Base-by-base conservation (phyloP, 2,329 filamentous ascomycete genomes). In the Nectriaceae sp. region DNA sequence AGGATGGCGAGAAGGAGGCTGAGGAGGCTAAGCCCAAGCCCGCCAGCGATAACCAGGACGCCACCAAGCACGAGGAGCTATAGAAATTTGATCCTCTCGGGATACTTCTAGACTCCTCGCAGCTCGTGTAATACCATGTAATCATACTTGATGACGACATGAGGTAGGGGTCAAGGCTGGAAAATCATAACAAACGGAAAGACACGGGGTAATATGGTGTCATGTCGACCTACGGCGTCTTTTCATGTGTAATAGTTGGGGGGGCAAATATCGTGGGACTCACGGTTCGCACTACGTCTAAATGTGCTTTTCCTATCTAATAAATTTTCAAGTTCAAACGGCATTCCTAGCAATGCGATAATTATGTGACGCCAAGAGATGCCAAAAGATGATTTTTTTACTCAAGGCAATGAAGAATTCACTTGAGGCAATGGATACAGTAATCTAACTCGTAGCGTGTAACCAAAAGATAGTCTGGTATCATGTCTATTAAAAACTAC, bases 11-110 rank as follows among this genome's bases (percentile, higher is more conserved):
- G 67, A 79, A 76, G 60, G 82, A 82, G 65, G 72, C 76, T 13
- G 78, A 81, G 61, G 73, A 73, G 56, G 73, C 70, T 56, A 71
- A 75, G 58, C 77, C 82, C 36, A 85, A 84, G 72, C 83, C 83
- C 26, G 83, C 80, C 2, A 85, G 82, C 57, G 83, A 86, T 58
- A 75, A 75, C 50, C 80, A 82, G 55, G 82, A 84, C 62, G 82
- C 83, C 21, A 80, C 75, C 13, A 64, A 58, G 40, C 46, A 52
- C 10, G 49, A 49, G 35, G 49, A 52, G 42, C 42, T 52, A 29
- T 49, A 46, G 42, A 38, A 15, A 8, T 8, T 8, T 8, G 15
- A 8, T 31, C 26, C 8, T 31, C 15, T 31, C 26, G 8, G 15
- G 8, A 31, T 8, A 31, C 26, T 31, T 8, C 8, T 15, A 31